Evolutionary conservation across 768 basidiomycete species (phyloP).

Genomic region (Pulveroboletus sp.): DNA sequence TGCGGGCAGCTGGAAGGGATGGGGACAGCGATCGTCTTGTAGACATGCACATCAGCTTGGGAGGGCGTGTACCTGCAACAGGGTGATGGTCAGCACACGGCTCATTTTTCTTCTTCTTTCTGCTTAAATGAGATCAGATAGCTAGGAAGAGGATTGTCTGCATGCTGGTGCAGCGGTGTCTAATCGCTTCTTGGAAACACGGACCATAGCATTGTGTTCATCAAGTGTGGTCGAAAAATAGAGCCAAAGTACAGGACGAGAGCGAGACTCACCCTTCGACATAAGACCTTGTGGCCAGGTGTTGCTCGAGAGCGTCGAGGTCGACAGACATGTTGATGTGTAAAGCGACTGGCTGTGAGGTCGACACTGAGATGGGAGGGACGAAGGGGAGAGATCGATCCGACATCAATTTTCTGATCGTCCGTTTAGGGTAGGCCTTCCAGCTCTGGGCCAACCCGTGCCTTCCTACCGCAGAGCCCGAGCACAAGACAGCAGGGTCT

Average conservation of each 20-base stretch:
- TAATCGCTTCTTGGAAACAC: conserved; percentile 95
- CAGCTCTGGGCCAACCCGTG: too few relatives aligned
- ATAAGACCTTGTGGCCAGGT: conserved; percentile 85
- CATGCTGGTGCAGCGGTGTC: conserved; percentile 80
- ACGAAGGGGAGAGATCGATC: conserved; percentile 28
- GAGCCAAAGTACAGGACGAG: conserved; percentile 1
- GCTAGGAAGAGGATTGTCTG: conserved; percentile 69
- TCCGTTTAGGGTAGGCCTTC: conserved; percentile 32
- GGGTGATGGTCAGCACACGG: conserved; percentile 3
- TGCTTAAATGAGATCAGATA: conserved; percentile 47
- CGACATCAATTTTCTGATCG: background rate
- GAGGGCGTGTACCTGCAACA: conserved; percentile 78
- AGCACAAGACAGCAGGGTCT: too few relatives aligned
- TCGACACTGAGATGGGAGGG: conserved; percentile 22
- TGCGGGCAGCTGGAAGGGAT: conserved; percentile 62
- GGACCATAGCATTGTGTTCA: conserved; percentile 85
- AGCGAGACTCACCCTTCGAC: conserved; percentile 74
- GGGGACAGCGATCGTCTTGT: conserved; percentile 72
- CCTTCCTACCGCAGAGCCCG: too few relatives aligned
- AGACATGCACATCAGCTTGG: conserved; percentile 91
- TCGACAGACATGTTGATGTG: conserved; percentile 55
- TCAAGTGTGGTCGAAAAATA: conserved; percentile 37
- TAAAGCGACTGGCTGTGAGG: background rate
- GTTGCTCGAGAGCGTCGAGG: conserved; percentile 72
- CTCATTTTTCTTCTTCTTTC: background rate